A percentile compares a stretch with the other conserved stretches of the same genome.
phyloP scores from a whole-genome alignment of 345 rosid genomes.

The Orychophragmus violaceus region DNA sequence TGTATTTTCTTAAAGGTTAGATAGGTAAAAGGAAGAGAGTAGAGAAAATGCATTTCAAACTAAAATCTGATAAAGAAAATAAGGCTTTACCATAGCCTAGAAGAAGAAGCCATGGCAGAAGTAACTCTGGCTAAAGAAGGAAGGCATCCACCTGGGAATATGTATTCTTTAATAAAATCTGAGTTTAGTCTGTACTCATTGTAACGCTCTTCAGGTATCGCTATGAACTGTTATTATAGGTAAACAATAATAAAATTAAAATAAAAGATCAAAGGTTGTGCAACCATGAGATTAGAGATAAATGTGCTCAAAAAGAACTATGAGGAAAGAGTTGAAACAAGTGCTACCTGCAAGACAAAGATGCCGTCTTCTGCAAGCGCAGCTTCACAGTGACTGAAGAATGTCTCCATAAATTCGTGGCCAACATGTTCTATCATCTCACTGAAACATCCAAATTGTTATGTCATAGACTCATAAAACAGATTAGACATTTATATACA shows the following conservation, averaged over 20 bases:
- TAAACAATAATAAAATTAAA: not conserved
- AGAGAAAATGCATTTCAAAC: not conserved
- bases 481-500: not conserved
- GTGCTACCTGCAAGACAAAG: constrained; percentile 61
- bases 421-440: constrained; percentile 90
- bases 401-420: constrained; percentile 72
- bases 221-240: constrained; percentile 47
- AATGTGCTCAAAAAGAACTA: not conserved
- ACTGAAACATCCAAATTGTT: constrained; percentile 33
- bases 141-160: constrained; percentile 78
- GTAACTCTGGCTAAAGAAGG: constrained; percentile 71
- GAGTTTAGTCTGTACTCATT: constrained; percentile 59
- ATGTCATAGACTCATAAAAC: not conserved
- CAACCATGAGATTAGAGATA: not conserved
- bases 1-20: constrained; percentile 16
- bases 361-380: constrained; percentile 63
- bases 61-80: not conserved
- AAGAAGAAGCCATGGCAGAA: constrained; percentile 60
- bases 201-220: constrained; percentile 68
- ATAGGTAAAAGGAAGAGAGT: not conserved
- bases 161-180: constrained; percentile 74
- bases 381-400: constrained; percentile 61
- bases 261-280: not conserved
- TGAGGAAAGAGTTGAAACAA: not conserved
- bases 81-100: constrained; percentile 54